These are phyloP conservation scores for Trametes elegans DNA, from an alignment of 768 basidiomycete genomes.

Conservation along the genomic window DNA sequence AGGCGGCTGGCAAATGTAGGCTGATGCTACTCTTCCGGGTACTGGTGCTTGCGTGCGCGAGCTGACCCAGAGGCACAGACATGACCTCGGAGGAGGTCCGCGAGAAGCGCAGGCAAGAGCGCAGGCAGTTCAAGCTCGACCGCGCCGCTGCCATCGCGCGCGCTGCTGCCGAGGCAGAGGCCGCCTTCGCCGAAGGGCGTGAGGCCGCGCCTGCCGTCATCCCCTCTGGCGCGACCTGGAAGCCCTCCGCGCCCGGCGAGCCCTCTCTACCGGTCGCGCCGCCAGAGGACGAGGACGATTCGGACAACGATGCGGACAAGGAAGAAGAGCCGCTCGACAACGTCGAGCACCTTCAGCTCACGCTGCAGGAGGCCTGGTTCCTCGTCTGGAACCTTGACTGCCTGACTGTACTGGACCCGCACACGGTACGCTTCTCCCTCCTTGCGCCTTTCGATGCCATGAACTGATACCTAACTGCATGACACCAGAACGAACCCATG, in stretches of 20 bases:
- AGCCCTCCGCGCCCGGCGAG: conserved; percentile 40
- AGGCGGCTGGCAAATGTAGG: conserved; percentile 53
- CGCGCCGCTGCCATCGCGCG: conserved; percentile 85
- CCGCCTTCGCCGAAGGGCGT: conserved; percentile 68
- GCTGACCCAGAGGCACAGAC: conserved; percentile 11
- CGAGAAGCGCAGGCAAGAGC: conserved; percentile 80
- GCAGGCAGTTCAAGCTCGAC: conserved; percentile 91
- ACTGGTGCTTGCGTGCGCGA: not conserved
- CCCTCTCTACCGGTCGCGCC: conserved; percentile 16
- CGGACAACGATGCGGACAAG: conserved; percentile 34
- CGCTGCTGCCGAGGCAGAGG: conserved; percentile 77
- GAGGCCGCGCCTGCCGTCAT: conserved; percentile 63
- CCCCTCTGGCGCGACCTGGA: conserved; percentile 82
- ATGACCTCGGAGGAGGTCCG: conserved; percentile 91
- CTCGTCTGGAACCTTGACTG: conserved; percentile 83
- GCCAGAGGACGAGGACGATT: conserved; percentile 35
- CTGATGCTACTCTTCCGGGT: not conserved
- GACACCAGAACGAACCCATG: conserved; percentile 58
- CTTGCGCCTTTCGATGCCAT: too few relatives aligned
- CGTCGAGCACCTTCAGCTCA: conserved; percentile 89
- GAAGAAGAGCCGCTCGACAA: conserved; percentile 62
- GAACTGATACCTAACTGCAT: too few relatives aligned
- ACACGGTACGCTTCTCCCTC: conserved; percentile 46
- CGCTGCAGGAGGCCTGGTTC: conserved; percentile 88
- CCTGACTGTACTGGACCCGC: conserved; percentile 63